phyloP scores from a whole-genome alignment of 2,329 filamentous ascomycete genomes.

The Phoma sp. region DNA sequence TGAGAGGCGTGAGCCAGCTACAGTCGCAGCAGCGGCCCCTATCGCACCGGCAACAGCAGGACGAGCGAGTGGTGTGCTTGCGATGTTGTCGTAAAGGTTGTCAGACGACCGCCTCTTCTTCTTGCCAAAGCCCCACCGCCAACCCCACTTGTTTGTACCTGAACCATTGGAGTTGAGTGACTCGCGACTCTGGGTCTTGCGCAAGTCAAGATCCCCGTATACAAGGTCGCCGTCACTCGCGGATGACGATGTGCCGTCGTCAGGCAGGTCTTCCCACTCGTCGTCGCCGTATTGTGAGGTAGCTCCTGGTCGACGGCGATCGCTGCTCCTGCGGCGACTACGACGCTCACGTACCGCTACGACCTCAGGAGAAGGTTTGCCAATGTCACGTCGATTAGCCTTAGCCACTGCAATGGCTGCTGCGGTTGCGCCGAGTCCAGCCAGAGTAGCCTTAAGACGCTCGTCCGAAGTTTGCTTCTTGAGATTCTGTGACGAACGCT shows the following conservation, averaged over 20 bases:
- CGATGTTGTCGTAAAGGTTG: conserved; percentile 43
- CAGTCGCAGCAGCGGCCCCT: conserved; percentile 47
- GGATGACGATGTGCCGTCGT: conserved; percentile 50
- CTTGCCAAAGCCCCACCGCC: conserved; percentile 64
- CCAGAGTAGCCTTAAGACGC: conserved; percentile 54
- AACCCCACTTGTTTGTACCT: conserved; percentile 64
- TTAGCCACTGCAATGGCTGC: conserved; percentile 56
- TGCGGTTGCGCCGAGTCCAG: conserved; percentile 56
- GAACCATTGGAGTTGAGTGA: conserved; percentile 62
- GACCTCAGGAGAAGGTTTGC: conserved; percentile 41
- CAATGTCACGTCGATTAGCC: conserved; percentile 34
- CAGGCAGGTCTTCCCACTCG: conserved; percentile 51
- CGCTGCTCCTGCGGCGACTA: conserved; percentile 26
- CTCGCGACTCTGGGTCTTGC: conserved; percentile 55
- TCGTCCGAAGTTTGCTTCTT: conserved; percentile 53
- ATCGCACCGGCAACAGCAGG: conserved; percentile 50
- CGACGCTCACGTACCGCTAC: conserved; percentile 45
- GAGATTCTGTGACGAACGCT: conserved; percentile 26
- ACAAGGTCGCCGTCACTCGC: conserved; percentile 64
- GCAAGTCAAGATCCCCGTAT: conserved; percentile 60
- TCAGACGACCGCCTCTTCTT: conserved; percentile 48
- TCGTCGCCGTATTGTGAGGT: conserved; percentile 54
- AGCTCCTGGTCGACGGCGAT: conserved; percentile 25
- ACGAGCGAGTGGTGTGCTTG: conserved; percentile 46
- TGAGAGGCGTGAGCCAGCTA: conserved; percentile 55